Base-by-base conservation (phyloP, 1,284 basidiomycete genomes). In the Cutaneotrichosporon dermatis region DNA sequence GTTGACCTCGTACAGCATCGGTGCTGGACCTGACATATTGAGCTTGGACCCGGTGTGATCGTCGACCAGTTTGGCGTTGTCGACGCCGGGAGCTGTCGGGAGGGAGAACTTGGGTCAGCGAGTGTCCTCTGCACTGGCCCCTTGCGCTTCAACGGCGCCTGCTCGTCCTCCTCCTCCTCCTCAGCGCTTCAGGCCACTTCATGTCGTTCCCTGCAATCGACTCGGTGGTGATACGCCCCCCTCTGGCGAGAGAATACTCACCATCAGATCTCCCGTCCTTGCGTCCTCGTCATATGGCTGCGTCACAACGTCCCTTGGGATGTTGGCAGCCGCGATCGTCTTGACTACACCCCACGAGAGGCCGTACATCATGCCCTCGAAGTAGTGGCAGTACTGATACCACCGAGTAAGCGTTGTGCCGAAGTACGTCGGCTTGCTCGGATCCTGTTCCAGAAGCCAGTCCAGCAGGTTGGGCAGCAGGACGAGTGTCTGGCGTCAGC, bases 201-300 rank as follows among this genome's bases (percentile, higher is more conserved):
- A 25, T 25, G 25, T 25, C 25, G 25, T 25, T 25, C 25, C 25
- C 25, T 25, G 25, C 25, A 25, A 25, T 25, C 25, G 25, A 25
- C 25, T 25, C 25, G 25, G 25, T 25, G 25, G 25, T 25, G 25
- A 25, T 25, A 25, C 25, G 25, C 25, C 25, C 25, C 25, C 25
- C 25, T 25, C 25, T 25, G 25, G 25, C 35, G 5, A 35, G 12
- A 41, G n/a, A n/a, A 2, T 11, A 55, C 65, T 46, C 60, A 66
- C 67, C 69, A 70, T 68, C 34, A 70, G 36, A 40, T 69, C 66
- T 7, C 69, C 69, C 4, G 63, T 70, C 3, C 66, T 57, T 7
- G 65, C 65, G 43, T 69, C 68, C 52, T 70, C 65, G 42, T 68
- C 61, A 43, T 44, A 63, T 44, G 50, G 53, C 46, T 13, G 50